Evolutionary conservation across 345 rosid species (phyloP), one percentile per base, ranked within the genome.

Genomic region (Bruguiera gymnorhiza): DNA sequence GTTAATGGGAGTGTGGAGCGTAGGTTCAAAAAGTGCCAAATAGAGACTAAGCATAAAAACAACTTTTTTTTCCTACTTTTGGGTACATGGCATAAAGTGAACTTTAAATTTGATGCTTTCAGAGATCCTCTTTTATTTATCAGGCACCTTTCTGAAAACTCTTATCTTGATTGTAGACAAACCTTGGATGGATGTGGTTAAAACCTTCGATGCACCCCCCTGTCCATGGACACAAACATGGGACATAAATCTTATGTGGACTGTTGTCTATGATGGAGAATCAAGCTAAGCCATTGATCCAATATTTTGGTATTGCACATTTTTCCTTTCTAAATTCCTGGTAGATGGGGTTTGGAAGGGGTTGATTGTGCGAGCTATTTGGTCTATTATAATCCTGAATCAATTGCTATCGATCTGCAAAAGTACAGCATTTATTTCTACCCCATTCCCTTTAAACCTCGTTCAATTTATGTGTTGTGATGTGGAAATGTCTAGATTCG

Each of bases 181-280:
- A 80, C 95, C 97, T 2, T 94, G 96, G 98, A 77, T 86, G 79
- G 91, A 89, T 64, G 97, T 94, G 77, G 85, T 91, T 58, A 88
- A 86, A 76, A 71, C 76, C 66, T 85, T 94, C 21, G 93, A 91
- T 60, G 68, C 95, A 54, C 79, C 82, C 39, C 48, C 96, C 98
- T 56, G 88, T 94, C 51, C 95, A 91, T 82, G 91, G 95, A 87
- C 96, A 89, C 85, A 77, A 87, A 68, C 91, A 76, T 68, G 98
- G 98, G 75, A 76, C 97, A 48, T 94, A 77, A 80, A 5, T 54
- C 36, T 51, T 13, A 15, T 19, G n/a, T 54, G n/a, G 4, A 53
- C 20, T 23, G 61, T 37, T 52, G 37, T 36, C 48, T 64, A 6
- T 21, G 11, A 62, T 29, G 63, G 66, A 30, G 67, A 67, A 51